A percentile compares a stretch with the other conserved stretches of the same genome.
These are phyloP conservation scores for Meyerozyma elateridarum DNA, from an alignment of 1,139 yeast species.

Conservation along the genomic window DNA sequence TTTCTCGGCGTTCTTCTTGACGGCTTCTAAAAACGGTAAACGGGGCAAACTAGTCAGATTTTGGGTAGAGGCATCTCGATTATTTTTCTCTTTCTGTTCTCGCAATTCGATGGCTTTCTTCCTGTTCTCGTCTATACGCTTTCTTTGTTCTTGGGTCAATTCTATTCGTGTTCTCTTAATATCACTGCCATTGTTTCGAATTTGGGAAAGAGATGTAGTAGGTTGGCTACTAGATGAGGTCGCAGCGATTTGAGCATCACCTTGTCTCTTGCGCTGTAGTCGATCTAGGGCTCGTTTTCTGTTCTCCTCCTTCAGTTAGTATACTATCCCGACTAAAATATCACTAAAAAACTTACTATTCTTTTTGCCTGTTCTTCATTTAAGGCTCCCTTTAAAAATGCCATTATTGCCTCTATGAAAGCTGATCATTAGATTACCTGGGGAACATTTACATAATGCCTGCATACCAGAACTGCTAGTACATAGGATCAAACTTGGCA, in stretches of 20 bases:
- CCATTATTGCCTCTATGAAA: too few relatives aligned
- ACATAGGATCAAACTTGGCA: too few relatives aligned
- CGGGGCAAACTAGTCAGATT: slow-evolving; percentile 2
- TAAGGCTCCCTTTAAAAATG: slow-evolving; percentile 1
- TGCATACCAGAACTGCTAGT: too few relatives aligned
- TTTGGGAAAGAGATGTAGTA: neutral
- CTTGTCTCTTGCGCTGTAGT: slow-evolving; percentile 9
- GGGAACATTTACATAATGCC: too few relatives aligned
- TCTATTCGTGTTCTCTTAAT: slow-evolving; percentile 19
- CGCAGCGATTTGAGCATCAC: slow-evolving; percentile 3
- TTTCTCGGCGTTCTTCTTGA: slow-evolving; percentile 9
- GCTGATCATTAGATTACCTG: too few relatives aligned
- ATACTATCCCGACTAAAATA: neutral
- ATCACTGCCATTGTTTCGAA: neutral
- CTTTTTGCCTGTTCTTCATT: slow-evolving; percentile 1
- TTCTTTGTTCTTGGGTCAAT: slow-evolving; percentile 50
- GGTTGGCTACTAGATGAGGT: neutral
- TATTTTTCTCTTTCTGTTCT: slow-evolving; percentile 28
- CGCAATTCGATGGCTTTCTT: slow-evolving; percentile 53
- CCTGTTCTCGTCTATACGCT: slow-evolving; percentile 53
- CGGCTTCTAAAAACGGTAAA: slow-evolving; percentile 12
- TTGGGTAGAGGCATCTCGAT: slow-evolving; percentile 27
- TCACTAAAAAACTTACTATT: neutral
- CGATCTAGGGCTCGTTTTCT: slow-evolving; percentile 12
- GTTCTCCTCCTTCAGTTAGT: slow-evolving; percentile 14